Conservation (phyloP, 495 filamentous ascomycete genomes). For the Aspergillus bertholletiae region DNA sequence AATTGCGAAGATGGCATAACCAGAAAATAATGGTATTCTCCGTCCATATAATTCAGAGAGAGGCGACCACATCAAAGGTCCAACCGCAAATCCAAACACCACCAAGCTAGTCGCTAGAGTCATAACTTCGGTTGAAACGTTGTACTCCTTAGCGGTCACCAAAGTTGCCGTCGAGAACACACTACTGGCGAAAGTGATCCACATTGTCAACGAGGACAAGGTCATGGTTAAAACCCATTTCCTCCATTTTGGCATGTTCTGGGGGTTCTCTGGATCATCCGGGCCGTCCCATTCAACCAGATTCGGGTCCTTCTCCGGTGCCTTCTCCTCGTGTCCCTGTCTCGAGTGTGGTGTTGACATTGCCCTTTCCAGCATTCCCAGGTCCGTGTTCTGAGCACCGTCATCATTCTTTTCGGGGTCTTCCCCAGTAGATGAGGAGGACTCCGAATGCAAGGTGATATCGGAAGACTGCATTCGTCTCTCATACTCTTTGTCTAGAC, state of each 20-base stretch:
- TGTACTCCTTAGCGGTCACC: constrained; percentile 46
- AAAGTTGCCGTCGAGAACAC: constrained; percentile 55
- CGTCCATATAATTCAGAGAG: constrained; percentile 57
- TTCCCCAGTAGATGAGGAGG: not conserved
- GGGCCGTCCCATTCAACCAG: constrained; percentile 43
- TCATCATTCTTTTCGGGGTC: constrained; percentile 8
- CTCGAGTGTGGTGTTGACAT: not conserved
- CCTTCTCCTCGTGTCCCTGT: constrained; percentile 17
- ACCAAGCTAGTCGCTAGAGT: constrained; percentile 54
- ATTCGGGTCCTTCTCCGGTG: constrained; percentile 33
- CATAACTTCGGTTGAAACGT: constrained; percentile 53
- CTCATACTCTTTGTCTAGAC: not conserved
- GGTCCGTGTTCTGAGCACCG: not conserved
- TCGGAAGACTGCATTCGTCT: constrained; percentile 7
- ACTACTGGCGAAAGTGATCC: constrained; percentile 56
- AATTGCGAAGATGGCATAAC: constrained; percentile 53
- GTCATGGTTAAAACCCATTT: constrained; percentile 73
- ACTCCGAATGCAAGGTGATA: constrained; percentile 13
- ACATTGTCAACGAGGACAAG: constrained; percentile 54
- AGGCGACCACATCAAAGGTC: constrained; percentile 54
- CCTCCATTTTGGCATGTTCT: constrained; percentile 56
- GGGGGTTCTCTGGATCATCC: constrained; percentile 67
- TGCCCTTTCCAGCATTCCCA: not conserved
- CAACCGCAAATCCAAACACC: constrained; percentile 52
- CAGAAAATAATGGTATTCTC: constrained; percentile 52